A percentile compares a stretch with the other conserved stretches of the same genome.
Evolutionary conservation across 2,329 filamentous ascomycete species (phyloP).

Genomic region (Teratosphaeria zuluensis): DNA sequence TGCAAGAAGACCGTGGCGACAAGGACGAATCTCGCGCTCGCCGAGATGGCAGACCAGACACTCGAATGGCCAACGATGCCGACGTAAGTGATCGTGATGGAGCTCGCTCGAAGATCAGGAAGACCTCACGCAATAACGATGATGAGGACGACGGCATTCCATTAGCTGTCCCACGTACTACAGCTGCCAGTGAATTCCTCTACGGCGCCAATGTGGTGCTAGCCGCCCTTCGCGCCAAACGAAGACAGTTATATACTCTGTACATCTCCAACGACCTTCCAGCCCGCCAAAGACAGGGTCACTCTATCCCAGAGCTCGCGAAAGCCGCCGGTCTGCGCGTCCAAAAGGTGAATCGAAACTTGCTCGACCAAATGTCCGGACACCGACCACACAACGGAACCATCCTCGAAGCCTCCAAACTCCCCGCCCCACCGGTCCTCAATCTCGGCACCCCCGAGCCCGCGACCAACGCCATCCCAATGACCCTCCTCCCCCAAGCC

Average conservation of each 20-base stretch:
- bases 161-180: slow-evolving; percentile 57
- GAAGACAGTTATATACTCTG: slow-evolving; percentile 71
- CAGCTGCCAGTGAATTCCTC: slow-evolving; percentile 81
- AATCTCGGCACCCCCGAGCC: slow-evolving; percentile 30
- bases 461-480: slow-evolving; percentile 37
- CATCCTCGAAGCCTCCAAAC: slow-evolving; percentile 74
- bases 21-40: neutral
- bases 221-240: slow-evolving; percentile 60
- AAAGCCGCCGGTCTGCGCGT: slow-evolving; percentile 42
- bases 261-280: slow-evolving; percentile 45
- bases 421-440: slow-evolving; percentile 48
- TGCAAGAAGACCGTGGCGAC: neutral
- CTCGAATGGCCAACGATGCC: neutral
- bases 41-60: neutral
- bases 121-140: neutral
- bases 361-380: slow-evolving; percentile 69
- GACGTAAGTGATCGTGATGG: neutral
- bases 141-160: slow-evolving; percentile 25
- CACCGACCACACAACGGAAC: slow-evolving; percentile 84
- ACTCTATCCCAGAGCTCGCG: slow-evolving; percentile 10
- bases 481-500: slow-evolving; percentile 53
- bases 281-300: neutral
- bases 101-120: neutral
- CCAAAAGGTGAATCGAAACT: slow-evolving; percentile 32
- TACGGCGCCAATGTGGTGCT: slow-evolving; percentile 76